A percentile compares a stretch with the other conserved stretches of the same genome.
Conservation (phyloP, 2,329 filamentous ascomycete species). For the Colletotrichum lini region DNA sequence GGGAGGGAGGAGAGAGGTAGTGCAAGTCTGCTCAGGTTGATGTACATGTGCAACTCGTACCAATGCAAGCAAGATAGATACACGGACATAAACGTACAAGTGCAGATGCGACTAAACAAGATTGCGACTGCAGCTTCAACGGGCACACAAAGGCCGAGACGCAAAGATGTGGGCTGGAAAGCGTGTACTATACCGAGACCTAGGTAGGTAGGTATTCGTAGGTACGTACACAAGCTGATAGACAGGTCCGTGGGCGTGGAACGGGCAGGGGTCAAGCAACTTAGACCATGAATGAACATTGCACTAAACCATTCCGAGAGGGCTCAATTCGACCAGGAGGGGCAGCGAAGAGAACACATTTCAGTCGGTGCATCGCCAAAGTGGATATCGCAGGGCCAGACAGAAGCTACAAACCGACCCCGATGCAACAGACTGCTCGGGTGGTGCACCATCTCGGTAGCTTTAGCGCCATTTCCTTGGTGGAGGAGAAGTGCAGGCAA, state of each 20-base stretch:
- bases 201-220: no score
- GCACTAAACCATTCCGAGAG: background rate
- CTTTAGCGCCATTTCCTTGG: background rate
- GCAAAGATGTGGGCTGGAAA: background rate
- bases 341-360: background rate
- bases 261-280: conserved; percentile 11
- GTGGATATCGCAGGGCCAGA: no score
- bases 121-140: conserved; percentile 18
- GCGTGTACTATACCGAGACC: no score
- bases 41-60: conserved; percentile 8
- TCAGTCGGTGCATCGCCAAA: background rate
- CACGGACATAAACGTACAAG: background rate
- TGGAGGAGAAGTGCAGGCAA: background rate
- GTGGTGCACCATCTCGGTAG: conserved; percentile 1
- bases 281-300: background rate
- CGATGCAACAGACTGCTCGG: background rate
- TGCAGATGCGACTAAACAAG: conserved; percentile 19
- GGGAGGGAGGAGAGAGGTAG: background rate
- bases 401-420: no score
- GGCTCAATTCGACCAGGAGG: background rate
- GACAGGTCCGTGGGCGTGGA: background rate
- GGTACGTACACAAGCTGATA: no score
- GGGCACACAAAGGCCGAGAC: background rate
- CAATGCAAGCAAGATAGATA: background rate
- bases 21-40: background rate